Evolutionary conservation across 805 yeast genomes (phyloP).

Genomic region (Pichia deserticola): DNA sequence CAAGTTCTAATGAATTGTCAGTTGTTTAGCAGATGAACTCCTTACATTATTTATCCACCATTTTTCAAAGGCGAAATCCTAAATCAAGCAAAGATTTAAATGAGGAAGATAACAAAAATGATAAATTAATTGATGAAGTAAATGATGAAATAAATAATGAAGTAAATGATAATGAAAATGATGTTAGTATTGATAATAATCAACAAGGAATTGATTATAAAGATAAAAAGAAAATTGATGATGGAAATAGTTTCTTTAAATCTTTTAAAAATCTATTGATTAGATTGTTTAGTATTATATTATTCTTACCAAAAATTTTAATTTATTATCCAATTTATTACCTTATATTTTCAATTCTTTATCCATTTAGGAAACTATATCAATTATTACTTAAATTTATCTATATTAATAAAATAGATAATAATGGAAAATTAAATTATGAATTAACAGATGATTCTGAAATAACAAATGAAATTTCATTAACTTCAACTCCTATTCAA

Average conservation of each 20-base stretch:
- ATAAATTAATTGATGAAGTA: too few species aligned
- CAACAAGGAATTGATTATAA: not conserved
- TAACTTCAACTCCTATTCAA: not conserved
- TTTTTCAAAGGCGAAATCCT: not conserved
- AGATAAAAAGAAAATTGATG: not conserved
- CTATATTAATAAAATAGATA: too few species aligned
- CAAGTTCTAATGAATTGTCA: too few species aligned
- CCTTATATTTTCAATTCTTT: not conserved
- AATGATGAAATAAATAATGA: not conserved
- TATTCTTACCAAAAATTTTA: conserved; percentile 3
- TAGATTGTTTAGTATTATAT: not conserved
- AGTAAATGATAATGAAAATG: not conserved
- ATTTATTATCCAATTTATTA: conserved; percentile 4
- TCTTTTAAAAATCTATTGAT: not conserved
- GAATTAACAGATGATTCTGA: not conserved
- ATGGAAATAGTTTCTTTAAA: not conserved
- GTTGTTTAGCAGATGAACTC: conserved; percentile 2
- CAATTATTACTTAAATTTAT: not conserved
- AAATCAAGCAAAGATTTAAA: not conserved
- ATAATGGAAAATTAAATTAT: too few species aligned
- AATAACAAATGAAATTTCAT: not conserved
- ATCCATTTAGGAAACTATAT: conserved; percentile 1
- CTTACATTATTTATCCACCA: conserved; percentile 1
- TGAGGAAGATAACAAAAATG: not conserved
- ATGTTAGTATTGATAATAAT: not conserved